phyloP scores from a whole-genome alignment of 176 grass and related monocot genomes.

The Themeda triandra region DNA sequence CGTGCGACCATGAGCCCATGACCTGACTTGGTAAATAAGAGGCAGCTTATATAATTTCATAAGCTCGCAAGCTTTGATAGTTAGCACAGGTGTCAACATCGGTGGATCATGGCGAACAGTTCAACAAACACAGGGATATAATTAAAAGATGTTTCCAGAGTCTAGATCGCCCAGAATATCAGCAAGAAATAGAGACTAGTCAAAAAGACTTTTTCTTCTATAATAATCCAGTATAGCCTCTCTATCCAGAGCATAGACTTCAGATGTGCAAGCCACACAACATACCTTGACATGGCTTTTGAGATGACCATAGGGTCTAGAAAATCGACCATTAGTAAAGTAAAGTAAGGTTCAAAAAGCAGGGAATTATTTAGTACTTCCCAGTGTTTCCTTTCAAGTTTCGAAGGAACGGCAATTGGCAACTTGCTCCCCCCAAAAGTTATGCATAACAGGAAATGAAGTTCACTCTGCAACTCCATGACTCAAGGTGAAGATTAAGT shows the following conservation, averaged over 20 bases:
- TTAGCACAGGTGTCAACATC: constrained; percentile 1
- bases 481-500: constrained; percentile 17
- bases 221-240: background rate
- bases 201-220: constrained; percentile 11
- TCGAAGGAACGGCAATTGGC: background rate
- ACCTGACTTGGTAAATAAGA: constrained; percentile 34
- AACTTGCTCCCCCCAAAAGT: background rate
- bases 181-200: background rate
- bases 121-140: background rate
- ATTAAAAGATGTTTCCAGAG: background rate
- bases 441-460: background rate
- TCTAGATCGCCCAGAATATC: background rate
- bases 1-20: background rate
- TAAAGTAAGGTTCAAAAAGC: background rate
- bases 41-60: constrained; percentile 17
- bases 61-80: constrained; percentile 22
- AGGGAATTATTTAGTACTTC: background rate
- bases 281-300: background rate
- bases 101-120: background rate
- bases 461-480: constrained; percentile 7
- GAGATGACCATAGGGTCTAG: constrained; percentile 12
- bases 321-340: background rate
- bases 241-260: background rate
- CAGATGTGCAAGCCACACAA: background rate
- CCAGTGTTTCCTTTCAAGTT: constrained; percentile 5